Conservation (phyloP, 2,329 filamentous ascomycete genomes). For the Macroventuria anomochaeta region DNA sequence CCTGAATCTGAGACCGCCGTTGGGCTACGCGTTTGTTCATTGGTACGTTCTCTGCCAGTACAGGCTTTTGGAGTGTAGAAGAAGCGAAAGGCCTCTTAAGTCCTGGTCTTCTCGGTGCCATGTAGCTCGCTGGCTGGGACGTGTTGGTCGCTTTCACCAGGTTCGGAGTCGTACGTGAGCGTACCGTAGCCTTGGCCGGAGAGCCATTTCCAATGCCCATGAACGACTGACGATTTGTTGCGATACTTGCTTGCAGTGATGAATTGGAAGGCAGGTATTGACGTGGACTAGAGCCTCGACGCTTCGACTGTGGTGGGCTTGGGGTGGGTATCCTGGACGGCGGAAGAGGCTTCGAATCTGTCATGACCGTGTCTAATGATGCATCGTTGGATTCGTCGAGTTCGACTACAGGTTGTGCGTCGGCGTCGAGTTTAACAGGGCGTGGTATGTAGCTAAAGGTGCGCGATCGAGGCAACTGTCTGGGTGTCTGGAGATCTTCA, state of each 20-base stretch:
- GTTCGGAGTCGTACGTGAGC: slow-evolving; percentile 43
- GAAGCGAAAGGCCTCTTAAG: slow-evolving; percentile 18
- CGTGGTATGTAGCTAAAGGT: slow-evolving; percentile 45
- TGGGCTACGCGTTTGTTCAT: slow-evolving; percentile 21
- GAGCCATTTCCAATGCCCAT: slow-evolving; percentile 10
- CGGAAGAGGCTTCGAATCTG: slow-evolving; percentile 12
- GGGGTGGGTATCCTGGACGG: slow-evolving; percentile 42
- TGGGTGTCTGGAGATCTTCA: slow-evolving; percentile 22
- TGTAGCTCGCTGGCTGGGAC: slow-evolving; percentile 19
- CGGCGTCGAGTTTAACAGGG: slow-evolving; percentile 22
- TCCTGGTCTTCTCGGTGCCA: slow-evolving; percentile 28
- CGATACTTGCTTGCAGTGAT: slow-evolving; percentile 27
- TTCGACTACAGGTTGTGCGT: slow-evolving; percentile 7
- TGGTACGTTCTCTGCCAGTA: slow-evolving; percentile 34
- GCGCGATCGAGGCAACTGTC: slow-evolving; percentile 35
- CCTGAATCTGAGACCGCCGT: slow-evolving; percentile 29
- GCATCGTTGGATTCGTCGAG: slow-evolving; percentile 13
- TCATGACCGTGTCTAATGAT: slow-evolving; percentile 1
- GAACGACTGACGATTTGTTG: slow-evolving; percentile 25
- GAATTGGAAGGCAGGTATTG: slow-evolving; percentile 27
- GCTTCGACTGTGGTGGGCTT: slow-evolving; percentile 27
- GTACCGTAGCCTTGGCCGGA: slow-evolving; percentile 25
- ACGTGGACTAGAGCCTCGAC: slow-evolving; percentile 36
- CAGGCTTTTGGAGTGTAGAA: slow-evolving; percentile 15
- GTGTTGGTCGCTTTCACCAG: slow-evolving; percentile 25